Conservation (phyloP, 2,329 filamentous ascomycete species). For the Thielaviopsis ethacetica region DNA sequence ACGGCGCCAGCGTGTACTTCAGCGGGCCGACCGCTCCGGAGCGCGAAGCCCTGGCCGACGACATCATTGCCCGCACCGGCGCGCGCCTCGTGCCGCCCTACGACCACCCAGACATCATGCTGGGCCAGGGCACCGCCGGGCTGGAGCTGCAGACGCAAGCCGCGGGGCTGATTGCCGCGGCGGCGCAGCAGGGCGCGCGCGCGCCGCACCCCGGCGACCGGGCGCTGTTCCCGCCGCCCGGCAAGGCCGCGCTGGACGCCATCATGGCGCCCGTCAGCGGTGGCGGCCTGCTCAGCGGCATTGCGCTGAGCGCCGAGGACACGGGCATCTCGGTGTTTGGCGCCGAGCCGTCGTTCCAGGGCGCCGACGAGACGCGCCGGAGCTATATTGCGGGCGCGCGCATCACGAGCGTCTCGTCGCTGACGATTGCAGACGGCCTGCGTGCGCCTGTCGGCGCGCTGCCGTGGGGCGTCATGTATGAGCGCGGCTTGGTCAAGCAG, state of each 20-base stretch:
- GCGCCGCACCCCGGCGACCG: slow-evolving; percentile 5
- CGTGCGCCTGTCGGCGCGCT: slow-evolving; percentile 63
- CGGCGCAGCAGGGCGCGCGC: slow-evolving; percentile 12
- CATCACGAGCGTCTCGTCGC: slow-evolving; percentile 50
- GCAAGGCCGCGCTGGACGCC: slow-evolving; percentile 36
- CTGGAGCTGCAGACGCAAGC: slow-evolving; percentile 71
- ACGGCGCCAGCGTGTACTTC: slow-evolving; percentile 67
- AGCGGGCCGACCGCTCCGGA: slow-evolving; percentile 66
- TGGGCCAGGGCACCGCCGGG: slow-evolving; percentile 82
- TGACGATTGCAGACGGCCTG: slow-evolving; percentile 81
- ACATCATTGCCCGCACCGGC: slow-evolving; percentile 53
- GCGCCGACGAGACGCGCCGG: slow-evolving; percentile 65
- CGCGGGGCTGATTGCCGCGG: slow-evolving; percentile 28
- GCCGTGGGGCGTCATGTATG: slow-evolving; percentile 64
- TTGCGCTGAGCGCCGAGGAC: slow-evolving; percentile 57
- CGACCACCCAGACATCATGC: slow-evolving; percentile 79
- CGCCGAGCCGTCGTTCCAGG: slow-evolving; percentile 67
- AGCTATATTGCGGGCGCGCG: slow-evolving; percentile 49
- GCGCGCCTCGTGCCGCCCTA: slow-evolving; percentile 78
- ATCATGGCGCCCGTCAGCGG: slow-evolving; percentile 77
- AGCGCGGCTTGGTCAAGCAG: slow-evolving; percentile 49
- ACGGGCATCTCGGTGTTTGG: slow-evolving; percentile 68
- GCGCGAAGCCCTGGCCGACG: slow-evolving; percentile 59
- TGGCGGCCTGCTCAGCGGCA: slow-evolving; percentile 72
- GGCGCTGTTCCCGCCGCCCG: slow-evolving; percentile 2